A percentile compares a stretch with the other conserved stretches of the same genome.
Conservation (phyloP, 2,329 filamentous ascomycete genomes). For the Pyricularia grisea region DNA sequence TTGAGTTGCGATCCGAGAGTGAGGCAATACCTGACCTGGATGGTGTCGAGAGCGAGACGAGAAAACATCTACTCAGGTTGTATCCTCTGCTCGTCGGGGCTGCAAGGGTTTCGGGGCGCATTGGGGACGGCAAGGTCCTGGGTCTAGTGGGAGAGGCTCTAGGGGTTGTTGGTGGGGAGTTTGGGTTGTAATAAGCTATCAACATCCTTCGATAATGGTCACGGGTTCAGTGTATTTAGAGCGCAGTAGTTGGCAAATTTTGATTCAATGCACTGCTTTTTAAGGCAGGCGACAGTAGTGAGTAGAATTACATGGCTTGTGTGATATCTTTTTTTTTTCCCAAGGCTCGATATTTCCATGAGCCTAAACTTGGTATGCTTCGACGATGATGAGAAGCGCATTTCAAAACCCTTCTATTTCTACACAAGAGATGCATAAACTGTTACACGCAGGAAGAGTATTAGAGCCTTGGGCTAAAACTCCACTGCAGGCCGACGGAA, state of each 20-base stretch:
- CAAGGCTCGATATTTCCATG: background rate
- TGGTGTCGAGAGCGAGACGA: conserved; percentile 44
- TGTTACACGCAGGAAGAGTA: background rate
- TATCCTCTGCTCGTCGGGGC: conserved; percentile 69
- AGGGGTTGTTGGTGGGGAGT: conserved; percentile 50
- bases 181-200: conserved; percentile 23
- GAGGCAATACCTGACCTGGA: conserved; percentile 53
- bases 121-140: conserved; percentile 52
- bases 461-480: background rate
- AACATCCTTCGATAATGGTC: background rate
- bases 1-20: conserved; percentile 59
- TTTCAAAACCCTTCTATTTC: background rate
- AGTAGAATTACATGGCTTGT: background rate
- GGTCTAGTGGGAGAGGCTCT: conserved; percentile 49
- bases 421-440: background rate
- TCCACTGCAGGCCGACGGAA: background rate
- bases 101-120: conserved; percentile 42
- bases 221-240: background rate
- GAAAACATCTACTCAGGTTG: conserved; percentile 70
- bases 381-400: background rate
- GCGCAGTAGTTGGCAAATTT: background rate
- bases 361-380: background rate
- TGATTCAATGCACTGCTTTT: background rate
- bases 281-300: background rate
- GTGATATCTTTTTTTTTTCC: background rate